Conservation (phyloP, 208 protist genomes). For the Crithidia brevicula region DNA sequence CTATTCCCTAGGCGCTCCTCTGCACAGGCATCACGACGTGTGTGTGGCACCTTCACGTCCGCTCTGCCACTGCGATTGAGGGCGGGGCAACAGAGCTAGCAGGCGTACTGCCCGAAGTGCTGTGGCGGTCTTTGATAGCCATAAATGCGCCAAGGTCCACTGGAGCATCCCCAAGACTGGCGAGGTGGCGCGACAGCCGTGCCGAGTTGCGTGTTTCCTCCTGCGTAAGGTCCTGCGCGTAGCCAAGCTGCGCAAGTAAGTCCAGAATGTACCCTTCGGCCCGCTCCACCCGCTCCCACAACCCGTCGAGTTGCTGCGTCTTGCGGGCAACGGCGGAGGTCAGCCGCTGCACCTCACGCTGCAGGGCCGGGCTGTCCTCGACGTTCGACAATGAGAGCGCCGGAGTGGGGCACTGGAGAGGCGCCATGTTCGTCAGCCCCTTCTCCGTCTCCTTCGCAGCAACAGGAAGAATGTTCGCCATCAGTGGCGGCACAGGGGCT, state of each 20-base stretch:
- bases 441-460: background rate
- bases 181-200: conserved; percentile 26
- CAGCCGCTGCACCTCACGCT: conserved; percentile 20
- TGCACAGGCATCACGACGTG: background rate
- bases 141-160: conserved; percentile 13
- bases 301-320: conserved; percentile 23
- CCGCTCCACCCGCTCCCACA: conserved; percentile 24
- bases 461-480: background rate
- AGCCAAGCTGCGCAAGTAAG: conserved; percentile 8
- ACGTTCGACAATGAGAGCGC: background rate
- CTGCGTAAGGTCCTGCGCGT: conserved; percentile 15
- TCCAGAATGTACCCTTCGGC: conserved; percentile 23
- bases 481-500: background rate
- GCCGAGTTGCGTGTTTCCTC: conserved; percentile 22
- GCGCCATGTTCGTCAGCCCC: background rate
- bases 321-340: background rate
- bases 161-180: conserved; percentile 4
- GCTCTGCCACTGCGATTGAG: background rate
- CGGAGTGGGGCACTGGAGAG: background rate
- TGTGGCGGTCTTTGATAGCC: conserved; percentile 11
- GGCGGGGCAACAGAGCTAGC: background rate
- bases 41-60: background rate
- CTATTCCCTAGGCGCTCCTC: no score
- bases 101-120: background rate
- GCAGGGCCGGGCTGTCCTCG: conserved; percentile 3